Conservation (phyloP, 345 rosid genomes). For the Camelina sativa region DNA sequence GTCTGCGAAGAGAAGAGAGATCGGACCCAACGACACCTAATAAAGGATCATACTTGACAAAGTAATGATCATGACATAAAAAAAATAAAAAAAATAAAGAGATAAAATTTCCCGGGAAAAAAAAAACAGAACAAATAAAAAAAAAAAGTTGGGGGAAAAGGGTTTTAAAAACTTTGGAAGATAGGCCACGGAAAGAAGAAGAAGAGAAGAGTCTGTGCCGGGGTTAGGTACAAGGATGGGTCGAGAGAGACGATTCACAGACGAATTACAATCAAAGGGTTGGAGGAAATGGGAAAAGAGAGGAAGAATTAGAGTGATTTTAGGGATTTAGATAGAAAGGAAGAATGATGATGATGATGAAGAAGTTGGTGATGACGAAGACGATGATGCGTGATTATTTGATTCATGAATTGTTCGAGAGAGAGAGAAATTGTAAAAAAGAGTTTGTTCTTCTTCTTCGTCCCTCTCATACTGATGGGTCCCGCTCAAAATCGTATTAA, state of each 20-base stretch:
- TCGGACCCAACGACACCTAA: slow-evolving; percentile 43
- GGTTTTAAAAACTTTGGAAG: slow-evolving; percentile 24
- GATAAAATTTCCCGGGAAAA: slow-evolving; percentile 45
- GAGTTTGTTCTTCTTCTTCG: not conserved
- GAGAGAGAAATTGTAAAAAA: slow-evolving; percentile 5
- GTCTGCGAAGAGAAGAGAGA: slow-evolving; percentile 31
- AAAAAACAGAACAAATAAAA: slow-evolving; percentile 24
- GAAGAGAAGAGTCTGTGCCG: slow-evolving; percentile 29
- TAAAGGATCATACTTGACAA: slow-evolving; percentile 44
- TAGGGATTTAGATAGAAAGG: not conserved
- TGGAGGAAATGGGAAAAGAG: not conserved
- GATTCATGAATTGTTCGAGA: slow-evolving; percentile 24
- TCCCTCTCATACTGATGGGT: slow-evolving; percentile 21
- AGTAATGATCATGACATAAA: slow-evolving; percentile 33
- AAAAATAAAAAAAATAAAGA: not conserved
- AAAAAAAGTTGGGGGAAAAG: slow-evolving; percentile 35
- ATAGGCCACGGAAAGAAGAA: slow-evolving; percentile 33
- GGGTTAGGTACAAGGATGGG: slow-evolving; percentile 13
- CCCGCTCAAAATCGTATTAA: slow-evolving; percentile 29
- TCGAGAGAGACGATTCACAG: slow-evolving; percentile 22
- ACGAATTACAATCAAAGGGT: not conserved
- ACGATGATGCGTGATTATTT: slow-evolving; percentile 36
- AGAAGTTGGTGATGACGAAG: slow-evolving; percentile 45
- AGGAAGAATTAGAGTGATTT: not conserved
- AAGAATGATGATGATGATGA: slow-evolving; percentile 18